These are phyloP conservation scores for Bruguiera sexangula DNA, from an alignment of 345 rosid species.

Conservation along the genomic window DNA sequence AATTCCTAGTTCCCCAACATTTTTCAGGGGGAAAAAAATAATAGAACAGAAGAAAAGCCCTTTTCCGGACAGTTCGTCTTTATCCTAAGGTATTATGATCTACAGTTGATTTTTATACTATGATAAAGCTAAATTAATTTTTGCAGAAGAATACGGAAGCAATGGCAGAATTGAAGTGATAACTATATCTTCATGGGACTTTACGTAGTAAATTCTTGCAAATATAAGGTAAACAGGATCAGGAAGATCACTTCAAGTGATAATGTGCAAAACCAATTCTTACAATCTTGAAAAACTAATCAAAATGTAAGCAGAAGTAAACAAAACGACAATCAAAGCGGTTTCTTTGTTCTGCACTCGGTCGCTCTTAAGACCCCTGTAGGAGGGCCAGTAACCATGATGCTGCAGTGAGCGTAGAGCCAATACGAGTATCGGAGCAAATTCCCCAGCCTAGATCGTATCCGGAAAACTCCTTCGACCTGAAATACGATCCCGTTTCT, in stretches of 20 bases:
- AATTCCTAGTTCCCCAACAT: no score
- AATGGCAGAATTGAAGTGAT: no score
- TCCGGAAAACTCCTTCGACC: conserved; percentile 63
- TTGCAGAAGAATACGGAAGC: no score
- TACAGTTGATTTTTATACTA: no score
- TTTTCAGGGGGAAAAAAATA: no score
- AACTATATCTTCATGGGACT: no score
- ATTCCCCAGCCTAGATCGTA: conserved; percentile 58
- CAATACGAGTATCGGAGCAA: conserved; percentile 67
- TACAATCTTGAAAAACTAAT: background rate
- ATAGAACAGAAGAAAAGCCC: no score
- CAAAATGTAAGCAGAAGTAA: background rate
- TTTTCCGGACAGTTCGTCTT: no score
- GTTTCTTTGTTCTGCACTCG: conserved; percentile 48
- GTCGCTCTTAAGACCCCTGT: conserved; percentile 54
- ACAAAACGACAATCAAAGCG: conserved; percentile 36
- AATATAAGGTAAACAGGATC: background rate
- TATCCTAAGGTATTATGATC: no score
- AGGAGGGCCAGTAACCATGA: conserved; percentile 65
- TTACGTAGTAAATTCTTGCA: no score
- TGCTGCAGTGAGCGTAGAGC: conserved; percentile 54
- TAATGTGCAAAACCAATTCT: conserved; percentile 5
- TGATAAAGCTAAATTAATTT: no score
- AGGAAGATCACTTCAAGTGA: background rate
- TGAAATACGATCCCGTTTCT: conserved; percentile 50